Conservation (phyloP, 345 rosid species). For the Euclidium syriacum region DNA sequence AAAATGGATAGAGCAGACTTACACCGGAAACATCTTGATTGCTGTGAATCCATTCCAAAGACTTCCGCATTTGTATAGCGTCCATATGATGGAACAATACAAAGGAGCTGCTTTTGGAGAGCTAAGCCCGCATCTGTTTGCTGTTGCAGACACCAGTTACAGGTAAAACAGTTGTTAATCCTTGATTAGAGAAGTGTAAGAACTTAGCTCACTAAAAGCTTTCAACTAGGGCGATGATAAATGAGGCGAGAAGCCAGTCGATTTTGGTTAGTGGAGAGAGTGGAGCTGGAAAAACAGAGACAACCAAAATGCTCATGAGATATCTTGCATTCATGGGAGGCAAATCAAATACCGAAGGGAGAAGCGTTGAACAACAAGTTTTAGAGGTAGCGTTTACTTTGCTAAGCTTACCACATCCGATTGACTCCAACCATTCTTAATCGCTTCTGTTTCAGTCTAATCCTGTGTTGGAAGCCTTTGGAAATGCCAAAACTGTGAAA, state of each 20-base stretch:
- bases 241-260: slow-evolving; percentile 65
- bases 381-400: slow-evolving; percentile 54
- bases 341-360: slow-evolving; percentile 59
- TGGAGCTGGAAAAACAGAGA: slow-evolving; percentile 96
- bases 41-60: slow-evolving; percentile 62
- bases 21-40: slow-evolving; percentile 59
- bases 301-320: slow-evolving; percentile 89
- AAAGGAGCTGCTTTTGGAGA: slow-evolving; percentile 65
- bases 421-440: slow-evolving; percentile 5
- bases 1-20: slow-evolving; percentile 44
- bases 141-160: slow-evolving; percentile 56
- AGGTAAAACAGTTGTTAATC: slow-evolving; percentile 33
- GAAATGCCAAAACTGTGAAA: slow-evolving; percentile 85
- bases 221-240: slow-evolving; percentile 54
- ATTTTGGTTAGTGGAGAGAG: slow-evolving; percentile 84
- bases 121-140: slow-evolving; percentile 58
- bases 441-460: slow-evolving; percentile 54
- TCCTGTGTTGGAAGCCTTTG: slow-evolving; percentile 92
- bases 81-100: slow-evolving; percentile 59
- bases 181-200: background rate
- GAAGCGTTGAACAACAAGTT: slow-evolving; percentile 78
- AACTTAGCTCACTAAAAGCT: slow-evolving; percentile 13
- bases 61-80: slow-evolving; percentile 54
- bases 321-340: slow-evolving; percentile 93
- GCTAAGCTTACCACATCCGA: background rate